Base-by-base conservation (phyloP, 108 stramenopile genomes). In the Hondaea fermentalgiana region DNA sequence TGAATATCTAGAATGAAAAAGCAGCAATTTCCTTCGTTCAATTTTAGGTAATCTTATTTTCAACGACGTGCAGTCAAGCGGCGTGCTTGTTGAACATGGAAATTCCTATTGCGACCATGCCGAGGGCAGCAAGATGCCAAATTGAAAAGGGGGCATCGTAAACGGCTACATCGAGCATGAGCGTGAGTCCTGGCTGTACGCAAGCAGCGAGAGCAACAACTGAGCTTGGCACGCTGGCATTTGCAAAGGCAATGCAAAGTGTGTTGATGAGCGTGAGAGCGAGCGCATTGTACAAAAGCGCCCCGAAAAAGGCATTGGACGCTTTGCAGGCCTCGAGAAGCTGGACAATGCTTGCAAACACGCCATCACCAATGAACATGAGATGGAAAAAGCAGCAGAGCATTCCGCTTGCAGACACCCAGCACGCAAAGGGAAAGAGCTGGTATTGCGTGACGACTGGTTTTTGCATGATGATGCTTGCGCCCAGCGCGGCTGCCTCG, bases 31-130 rank as follows among this genome's bases (percentile, higher is more conserved):
- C 2, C 35, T 35, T 35, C 35, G 35, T 35, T 35, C 35, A 35
- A 35, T 35, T 2, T 35, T 35, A 35, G 35, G 35, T 35, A 2
- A 35, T 35, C 35, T 35, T 2, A 35, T 35, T 35, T 35, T 35
- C 35, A 35, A 35, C 35, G 35, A 35, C 35, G 35, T 35, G 35
- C 35, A 35, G 16, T 57, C 55, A 57, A 10, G 64, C 64, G 6
- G 76, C 76, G 76, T 83, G 76, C 23, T 83, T 83, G 45, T 47
- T 83, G 76, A 83, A 83, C 49, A 83, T 47, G 49, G 76, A 83
- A 23, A 83, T 83, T 6, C 76, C 76, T 14, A 12, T 53, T 43
- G 76, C 76, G 25, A 83, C 51, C 45, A 83, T 53, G 45, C 4
- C 45, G 23, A 83, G 51, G 16, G 76, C 76, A 23, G 28, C 76